Percentiles rank a stretch among this genome's conserved stretches.
Evolutionary conservation across 202 grass and related monocot genomes (phyloP).

Genomic region (Setaria italica): DNA sequence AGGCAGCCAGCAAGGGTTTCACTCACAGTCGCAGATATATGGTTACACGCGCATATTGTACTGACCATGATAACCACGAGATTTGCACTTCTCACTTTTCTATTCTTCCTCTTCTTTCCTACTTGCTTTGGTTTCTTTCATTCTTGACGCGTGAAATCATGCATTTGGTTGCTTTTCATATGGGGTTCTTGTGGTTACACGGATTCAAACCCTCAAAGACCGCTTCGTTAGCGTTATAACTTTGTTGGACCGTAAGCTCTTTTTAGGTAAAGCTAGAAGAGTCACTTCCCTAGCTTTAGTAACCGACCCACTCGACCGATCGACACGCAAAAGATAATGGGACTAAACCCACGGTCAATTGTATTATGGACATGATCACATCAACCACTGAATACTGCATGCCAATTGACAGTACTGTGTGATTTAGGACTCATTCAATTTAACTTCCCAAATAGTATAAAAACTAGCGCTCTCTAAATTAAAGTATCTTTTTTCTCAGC

Average conservation of each 20-base stretch:
- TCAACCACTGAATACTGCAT: constrained; percentile 6
- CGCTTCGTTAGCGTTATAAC: constrained; percentile 13
- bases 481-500: background rate
- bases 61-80: constrained; percentile 15
- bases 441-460: background rate
- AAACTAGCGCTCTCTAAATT: background rate
- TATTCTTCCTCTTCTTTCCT: background rate
- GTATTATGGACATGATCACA: constrained; percentile 12
- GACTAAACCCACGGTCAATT: constrained; percentile 21
- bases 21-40: background rate
- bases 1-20: background rate
- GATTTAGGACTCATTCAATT: background rate
- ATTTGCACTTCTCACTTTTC: constrained; percentile 1
- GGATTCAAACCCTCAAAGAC: constrained; percentile 18
- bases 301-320: constrained; percentile 8
- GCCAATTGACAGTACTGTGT: background rate
- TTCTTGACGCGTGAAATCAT: background rate
- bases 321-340: constrained; percentile 10
- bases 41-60: background rate
- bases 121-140: background rate
- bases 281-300: constrained; percentile 36
- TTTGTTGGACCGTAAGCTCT: constrained; percentile 34
- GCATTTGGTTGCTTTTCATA: constrained; percentile 23
- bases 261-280: constrained; percentile 44
- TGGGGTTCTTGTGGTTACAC: constrained; percentile 23